Evolutionary conservation across 192 early-diverging fungal species (phyloP), one percentile per base, ranked within the genome.

Genomic region (Gaertneriomyces semiglobifer): DNA sequence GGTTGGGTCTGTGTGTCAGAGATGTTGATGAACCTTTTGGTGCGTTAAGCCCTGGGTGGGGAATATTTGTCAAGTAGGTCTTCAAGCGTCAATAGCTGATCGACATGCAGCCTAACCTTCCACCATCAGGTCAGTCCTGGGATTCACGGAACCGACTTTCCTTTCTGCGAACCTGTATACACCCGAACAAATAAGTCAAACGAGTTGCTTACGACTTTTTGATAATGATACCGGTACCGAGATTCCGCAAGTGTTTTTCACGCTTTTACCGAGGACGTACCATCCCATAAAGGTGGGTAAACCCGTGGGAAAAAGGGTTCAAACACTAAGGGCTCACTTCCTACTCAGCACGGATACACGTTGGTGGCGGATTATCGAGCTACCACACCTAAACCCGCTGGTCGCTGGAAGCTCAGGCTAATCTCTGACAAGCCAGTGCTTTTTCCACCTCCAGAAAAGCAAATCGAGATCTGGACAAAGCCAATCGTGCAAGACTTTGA

Each of bases 1-100:
- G 66, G 38, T 61, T 77, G 7, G 68, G 69, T 8, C 61, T 82
- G 2, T 47, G 64, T 20, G 74, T 84, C 4, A 43, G 73, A 40
- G 83, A 84, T 51, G 60, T 84, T 20, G 83, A 84, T 53, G 83
- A 84, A 19, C n/a, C 52, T 1, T 74, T 77, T 58, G 65, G 80
- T 3, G 70, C 78, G 25, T 33, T 33, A 33, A 33, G 25, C 25
- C 25, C 25, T 33, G 25, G 25, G 25, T 33, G 25, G 25, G 25
- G 25, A 33, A 33, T 77, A 9, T 62, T 84, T 4, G 66, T 82
- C 62, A 84, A 84, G 80, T 83, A 63, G n/a, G 72, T 54, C 39
- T 38, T 57, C 33, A 33, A 9, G n/a, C 3, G n/a, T 52, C 20
- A n/a, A 52, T 18, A 18, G 50, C n/a, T 52, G 50, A 20, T n/a